Conservation (phyloP, 208 protist genomes). For the Leishmania braziliensis region DNA sequence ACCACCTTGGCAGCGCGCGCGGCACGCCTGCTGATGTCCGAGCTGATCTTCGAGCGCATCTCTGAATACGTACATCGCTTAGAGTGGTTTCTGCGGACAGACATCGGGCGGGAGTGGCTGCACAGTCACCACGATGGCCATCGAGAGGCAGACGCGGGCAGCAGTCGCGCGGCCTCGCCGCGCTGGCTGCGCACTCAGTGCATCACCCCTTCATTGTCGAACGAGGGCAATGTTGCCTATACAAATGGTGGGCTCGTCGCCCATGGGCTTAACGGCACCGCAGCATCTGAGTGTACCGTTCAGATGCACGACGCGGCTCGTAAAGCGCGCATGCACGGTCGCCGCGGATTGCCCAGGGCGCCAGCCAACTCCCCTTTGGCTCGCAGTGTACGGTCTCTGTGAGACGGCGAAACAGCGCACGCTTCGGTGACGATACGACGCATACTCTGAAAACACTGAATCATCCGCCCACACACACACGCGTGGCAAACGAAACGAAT, state of each 20-base stretch:
- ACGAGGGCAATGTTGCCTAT: conserved; percentile 10
- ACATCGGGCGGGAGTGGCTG: conserved; percentile 3
- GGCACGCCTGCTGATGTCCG: conserved; percentile 49
- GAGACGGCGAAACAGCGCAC: neutral
- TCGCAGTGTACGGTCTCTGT: conserved; percentile 3
- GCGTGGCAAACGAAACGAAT: neutral
- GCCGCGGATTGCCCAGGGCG: neutral
- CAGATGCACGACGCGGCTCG: conserved; percentile 8
- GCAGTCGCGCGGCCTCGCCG: neutral
- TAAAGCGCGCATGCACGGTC: conserved; percentile 1
- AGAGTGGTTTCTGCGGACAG: conserved; percentile 45
- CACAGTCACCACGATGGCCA: neutral
- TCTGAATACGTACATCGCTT: conserved; percentile 67
- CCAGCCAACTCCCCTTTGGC: neutral
- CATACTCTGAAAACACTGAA: neutral
- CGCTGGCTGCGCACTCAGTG: conserved; percentile 1
- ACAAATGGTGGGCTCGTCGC: conserved; percentile 20
- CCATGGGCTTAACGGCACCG: conserved; percentile 10
- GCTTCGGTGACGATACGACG: neutral
- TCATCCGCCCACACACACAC: neutral
- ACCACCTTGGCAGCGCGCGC: conserved; percentile 53
- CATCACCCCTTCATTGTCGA: conserved; percentile 19
- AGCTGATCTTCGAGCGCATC: conserved; percentile 52
- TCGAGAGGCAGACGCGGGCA: neutral
- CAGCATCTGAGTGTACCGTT: neutral